Percentiles rank a stretch among this genome's conserved stretches.
Conservation (phyloP, 2,329 filamentous ascomycete species). For the Colletotrichum spinosum region DNA sequence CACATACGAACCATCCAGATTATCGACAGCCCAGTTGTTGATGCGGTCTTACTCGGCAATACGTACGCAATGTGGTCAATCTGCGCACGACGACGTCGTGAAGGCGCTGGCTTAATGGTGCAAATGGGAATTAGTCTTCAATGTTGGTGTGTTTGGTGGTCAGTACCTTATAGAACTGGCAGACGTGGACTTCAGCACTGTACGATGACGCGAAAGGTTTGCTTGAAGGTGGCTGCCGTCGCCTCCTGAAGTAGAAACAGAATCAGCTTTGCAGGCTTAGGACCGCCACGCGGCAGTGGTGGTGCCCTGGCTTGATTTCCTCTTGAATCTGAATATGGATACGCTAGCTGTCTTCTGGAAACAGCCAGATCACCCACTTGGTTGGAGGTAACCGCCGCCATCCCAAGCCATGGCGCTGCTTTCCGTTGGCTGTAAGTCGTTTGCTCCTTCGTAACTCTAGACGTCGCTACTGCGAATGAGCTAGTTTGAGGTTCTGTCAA, state of each 20-base stretch:
- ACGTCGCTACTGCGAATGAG: background rate
- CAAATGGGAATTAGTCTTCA: no score
- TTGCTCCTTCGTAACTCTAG: background rate
- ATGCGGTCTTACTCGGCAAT: no score
- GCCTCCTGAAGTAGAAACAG: slow-evolving; percentile 10
- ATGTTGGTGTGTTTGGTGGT: background rate
- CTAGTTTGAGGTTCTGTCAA: background rate
- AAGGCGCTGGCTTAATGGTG: no score
- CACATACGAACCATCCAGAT: slow-evolving; percentile 2
- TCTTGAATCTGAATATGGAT: background rate
- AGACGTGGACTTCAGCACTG: no score
- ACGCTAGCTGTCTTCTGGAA: slow-evolving; percentile 28
- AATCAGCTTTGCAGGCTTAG: slow-evolving; percentile 22
- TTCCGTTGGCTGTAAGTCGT: slow-evolving; percentile 14
- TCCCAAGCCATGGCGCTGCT: background rate
- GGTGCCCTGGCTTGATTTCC: slow-evolving; percentile 13
- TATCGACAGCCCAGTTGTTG: no score
- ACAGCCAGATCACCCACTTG: slow-evolving; percentile 17
- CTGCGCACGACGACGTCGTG: no score
- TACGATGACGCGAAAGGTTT: no score
- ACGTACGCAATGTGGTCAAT: no score
- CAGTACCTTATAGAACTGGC: no score
- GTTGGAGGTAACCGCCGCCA: slow-evolving; percentile 11
- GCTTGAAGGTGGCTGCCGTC: background rate
- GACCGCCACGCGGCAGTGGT: slow-evolving; percentile 20